Evolutionary conservation across 495 filamentous ascomycete species (phyloP).

Genomic region (Aspergillus steynii): DNA sequence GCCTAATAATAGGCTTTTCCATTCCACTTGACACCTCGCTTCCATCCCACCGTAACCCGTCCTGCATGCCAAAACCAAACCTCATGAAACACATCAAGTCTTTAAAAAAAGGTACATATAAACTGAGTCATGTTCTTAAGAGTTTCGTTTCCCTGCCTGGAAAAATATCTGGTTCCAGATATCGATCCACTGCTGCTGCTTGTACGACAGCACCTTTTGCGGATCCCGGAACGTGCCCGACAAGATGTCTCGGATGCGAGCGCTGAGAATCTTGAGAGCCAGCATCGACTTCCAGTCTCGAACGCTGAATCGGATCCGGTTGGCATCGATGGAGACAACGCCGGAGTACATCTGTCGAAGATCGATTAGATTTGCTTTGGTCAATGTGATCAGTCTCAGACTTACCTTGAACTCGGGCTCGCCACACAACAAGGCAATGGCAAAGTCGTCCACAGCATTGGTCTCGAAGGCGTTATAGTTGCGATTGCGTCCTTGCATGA

Average conservation of each 20-base stretch:
- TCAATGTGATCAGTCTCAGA: background rate
- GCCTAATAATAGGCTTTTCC: too few species aligned
- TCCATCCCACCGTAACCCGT: background rate
- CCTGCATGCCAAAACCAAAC: background rate
- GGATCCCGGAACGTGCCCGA: conserved; percentile 68
- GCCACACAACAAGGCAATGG: conserved; percentile 80
- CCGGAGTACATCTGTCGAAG: conserved; percentile 72
- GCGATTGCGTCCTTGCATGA: conserved; percentile 84
- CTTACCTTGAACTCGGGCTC: conserved; percentile 76
- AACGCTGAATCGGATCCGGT: conserved; percentile 81
- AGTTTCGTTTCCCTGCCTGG: conserved; percentile 30
- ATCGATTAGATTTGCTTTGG: background rate
- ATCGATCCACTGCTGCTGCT: conserved; percentile 75
- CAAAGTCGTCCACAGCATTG: conserved; percentile 74
- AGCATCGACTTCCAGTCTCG: conserved; percentile 91
- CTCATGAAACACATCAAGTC: background rate
- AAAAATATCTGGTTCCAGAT: conserved; percentile 56
- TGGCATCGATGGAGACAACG: conserved; percentile 79
- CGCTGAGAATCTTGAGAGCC: conserved; percentile 74
- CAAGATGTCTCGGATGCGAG: conserved; percentile 68
- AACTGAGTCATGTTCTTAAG: background rate
- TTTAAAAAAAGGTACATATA: background rate
- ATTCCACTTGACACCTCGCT: background rate
- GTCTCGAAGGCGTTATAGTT: conserved; percentile 90
- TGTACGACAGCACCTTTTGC: conserved; percentile 62